Evolutionary conservation across 2,329 filamentous ascomycete genomes (phyloP).

Genomic region (Aspergillus pseudoviridinutans): DNA sequence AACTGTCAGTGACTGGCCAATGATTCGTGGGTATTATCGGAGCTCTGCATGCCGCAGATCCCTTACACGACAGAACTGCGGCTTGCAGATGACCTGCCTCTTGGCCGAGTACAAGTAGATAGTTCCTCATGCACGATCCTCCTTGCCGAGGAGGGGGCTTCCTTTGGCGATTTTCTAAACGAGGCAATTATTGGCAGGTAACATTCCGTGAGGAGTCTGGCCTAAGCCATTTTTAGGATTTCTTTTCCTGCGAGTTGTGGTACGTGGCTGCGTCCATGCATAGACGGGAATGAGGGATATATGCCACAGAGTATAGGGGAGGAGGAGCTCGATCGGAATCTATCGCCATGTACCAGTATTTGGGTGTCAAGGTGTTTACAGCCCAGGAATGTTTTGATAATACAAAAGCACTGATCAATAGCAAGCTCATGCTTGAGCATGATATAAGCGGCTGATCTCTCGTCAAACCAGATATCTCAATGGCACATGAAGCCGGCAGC

Average conservation of each 20-base stretch:
- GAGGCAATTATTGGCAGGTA: neutral
- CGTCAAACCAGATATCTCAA: slow-evolving; percentile 6
- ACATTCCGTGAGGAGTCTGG: neutral
- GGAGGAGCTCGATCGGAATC: neutral
- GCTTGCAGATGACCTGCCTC: slow-evolving; percentile 14
- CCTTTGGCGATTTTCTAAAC: slow-evolving; percentile 2
- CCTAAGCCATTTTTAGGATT: slow-evolving; percentile 2
- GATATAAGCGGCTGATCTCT: slow-evolving; percentile 8
- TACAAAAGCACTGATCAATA: neutral
- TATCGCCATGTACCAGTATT: neutral
- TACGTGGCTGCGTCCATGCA: neutral
- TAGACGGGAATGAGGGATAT: neutral
- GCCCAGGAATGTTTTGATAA: neutral
- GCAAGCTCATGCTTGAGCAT: neutral
- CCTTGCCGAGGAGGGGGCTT: slow-evolving; percentile 6
- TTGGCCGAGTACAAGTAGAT: slow-evolving; percentile 8
- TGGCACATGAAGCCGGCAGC: slow-evolving; percentile 3
- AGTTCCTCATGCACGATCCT: slow-evolving; percentile 9
- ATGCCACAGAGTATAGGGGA: neutral
- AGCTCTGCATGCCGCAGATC: slow-evolving; percentile 13
- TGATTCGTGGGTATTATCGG: slow-evolving; percentile 3
- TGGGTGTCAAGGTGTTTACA: neutral
- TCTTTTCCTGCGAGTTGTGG: slow-evolving; percentile 5
- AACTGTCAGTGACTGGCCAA: neutral
- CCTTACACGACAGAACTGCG: slow-evolving; percentile 10